Evolutionary conservation across 352 stramenopile genomes (phyloP).

Genomic region (Globisporangium spiculum): DNA sequence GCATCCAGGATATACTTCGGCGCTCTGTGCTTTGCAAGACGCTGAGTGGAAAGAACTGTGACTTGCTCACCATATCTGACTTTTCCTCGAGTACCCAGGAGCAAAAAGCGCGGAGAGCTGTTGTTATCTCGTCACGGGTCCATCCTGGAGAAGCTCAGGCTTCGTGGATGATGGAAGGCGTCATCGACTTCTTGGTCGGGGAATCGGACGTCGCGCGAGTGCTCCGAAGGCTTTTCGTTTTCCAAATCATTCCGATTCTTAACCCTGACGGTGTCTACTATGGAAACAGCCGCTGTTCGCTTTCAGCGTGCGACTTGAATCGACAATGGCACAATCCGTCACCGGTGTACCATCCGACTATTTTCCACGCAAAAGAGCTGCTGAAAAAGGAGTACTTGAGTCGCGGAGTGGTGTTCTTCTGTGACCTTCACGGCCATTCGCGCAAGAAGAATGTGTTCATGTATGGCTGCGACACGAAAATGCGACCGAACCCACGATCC

Average conservation of each 20-base stretch:
- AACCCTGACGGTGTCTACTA: constrained; percentile 93
- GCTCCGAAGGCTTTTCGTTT: constrained; percentile 88
- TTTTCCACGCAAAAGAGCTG: constrained; percentile 83
- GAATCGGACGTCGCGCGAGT: constrained; percentile 50
- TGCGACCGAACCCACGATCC: constrained; percentile 67
- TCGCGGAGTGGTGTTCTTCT: constrained; percentile 79
- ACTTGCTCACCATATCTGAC: constrained; percentile 76
- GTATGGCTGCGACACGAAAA: constrained; percentile 93
- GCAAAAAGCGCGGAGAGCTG: constrained; percentile 29
- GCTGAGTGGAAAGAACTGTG: constrained; percentile 50
- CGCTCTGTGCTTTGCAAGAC: constrained; percentile 59
- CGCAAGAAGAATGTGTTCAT: constrained; percentile 94
- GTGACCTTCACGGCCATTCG: constrained; percentile 91
- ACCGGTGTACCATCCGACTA: constrained; percentile 77
- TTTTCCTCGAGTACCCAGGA: constrained; percentile 35
- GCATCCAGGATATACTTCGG: constrained; percentile 30
- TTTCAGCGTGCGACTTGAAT: constrained; percentile 86
- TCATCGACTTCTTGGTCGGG: constrained; percentile 88
- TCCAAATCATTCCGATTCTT: constrained; percentile 92
- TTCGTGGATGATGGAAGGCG: constrained; percentile 93
- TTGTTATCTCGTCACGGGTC: constrained; percentile 87
- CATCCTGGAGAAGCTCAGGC: constrained; percentile 90
- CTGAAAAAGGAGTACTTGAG: constrained; percentile 51
- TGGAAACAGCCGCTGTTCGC: constrained; percentile 90
- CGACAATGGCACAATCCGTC: constrained; percentile 84